Conservation (phyloP, 1,284 basidiomycete species). For the Ustilago loliicola region DNA sequence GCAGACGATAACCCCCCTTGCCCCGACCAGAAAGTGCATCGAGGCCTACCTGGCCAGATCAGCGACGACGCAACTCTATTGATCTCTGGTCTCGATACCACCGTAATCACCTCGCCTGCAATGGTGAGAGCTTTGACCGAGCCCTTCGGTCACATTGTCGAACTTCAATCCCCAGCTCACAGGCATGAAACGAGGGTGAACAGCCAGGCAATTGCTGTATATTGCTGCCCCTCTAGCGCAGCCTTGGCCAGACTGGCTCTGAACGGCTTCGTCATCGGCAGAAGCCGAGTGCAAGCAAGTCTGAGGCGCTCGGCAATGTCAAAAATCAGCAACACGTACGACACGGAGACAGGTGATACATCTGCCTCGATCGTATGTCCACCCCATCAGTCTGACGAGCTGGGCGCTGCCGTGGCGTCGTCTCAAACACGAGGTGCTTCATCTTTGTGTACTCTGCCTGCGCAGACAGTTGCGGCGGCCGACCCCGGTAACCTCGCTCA, state of each 20-base stretch:
- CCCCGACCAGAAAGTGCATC: neutral
- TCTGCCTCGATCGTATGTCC: neutral
- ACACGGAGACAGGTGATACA: neutral
- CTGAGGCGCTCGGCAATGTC: neutral
- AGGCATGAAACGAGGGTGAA: neutral
- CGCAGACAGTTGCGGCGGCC: neutral
- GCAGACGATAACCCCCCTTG: neutral
- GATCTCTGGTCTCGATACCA: constrained; percentile 23
- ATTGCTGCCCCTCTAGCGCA: constrained; percentile 42
- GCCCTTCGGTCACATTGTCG: constrained; percentile 31
- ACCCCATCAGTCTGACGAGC: neutral
- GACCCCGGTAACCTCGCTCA: neutral
- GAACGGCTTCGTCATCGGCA: constrained; percentile 29
- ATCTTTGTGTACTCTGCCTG: neutral
- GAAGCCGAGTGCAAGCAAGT: constrained; percentile 14
- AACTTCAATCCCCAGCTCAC: neutral
- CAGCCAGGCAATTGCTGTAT: constrained; percentile 11
- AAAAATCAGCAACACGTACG: neutral
- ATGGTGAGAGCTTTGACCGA: constrained; percentile 38
- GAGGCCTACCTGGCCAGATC: neutral
- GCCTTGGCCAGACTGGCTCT: constrained; percentile 26
- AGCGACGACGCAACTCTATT: constrained; percentile 11
- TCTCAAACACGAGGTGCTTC: neutral
- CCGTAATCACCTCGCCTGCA: constrained; percentile 19
- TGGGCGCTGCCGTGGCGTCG: neutral